Evolutionary conservation across 768 basidiomycete species (phyloP), one percentile per base, ranked within the genome.

Genomic region (Neoboletus brunneissimus): DNA sequence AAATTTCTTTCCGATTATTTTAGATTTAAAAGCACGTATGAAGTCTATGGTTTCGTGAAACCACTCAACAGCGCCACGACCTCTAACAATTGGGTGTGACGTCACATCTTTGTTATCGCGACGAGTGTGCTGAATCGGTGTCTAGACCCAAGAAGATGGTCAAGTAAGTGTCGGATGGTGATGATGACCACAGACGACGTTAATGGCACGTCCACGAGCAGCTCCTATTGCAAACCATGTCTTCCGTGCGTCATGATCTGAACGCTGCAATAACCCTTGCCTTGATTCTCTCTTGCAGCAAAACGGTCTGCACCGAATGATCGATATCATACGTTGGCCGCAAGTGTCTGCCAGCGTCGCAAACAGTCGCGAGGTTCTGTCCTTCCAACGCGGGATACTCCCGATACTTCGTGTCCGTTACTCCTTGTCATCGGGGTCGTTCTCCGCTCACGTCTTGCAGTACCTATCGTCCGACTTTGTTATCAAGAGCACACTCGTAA

Each of bases 381-480:
- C 86, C 2, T 88, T 88, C 55, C 84, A 87, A 57, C 69, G 78
- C 27, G 84, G 80, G 0, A 76, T 79, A 57, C 60, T 87, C 7
- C 81, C 81, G 0, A 58, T 87, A 18, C 67, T 87, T n/a, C 70
- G 77, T 34, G 85, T 84, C 56, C 41, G 69, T 56, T 5, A 18
- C 16, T 8, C 11, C 18, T 31, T 27, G 7, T 40, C 29, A 20
- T 35, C 1, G 18, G 10, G 4, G 4, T 31, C 5, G 23, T 12
- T 18, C n/a, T 18, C 1, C 2, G 9, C 52, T 61, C 50, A 60
- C 52, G 5, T 51, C 16, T 40, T 42, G 18, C 43, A 87, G 84
- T 85, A 84, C 64, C 67, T 83, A 40, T 77, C 85, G 0, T 85
- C 85, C 10, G 79, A 83, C 20, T 78, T 79, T 47, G 77, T 87